Base-by-base conservation (phyloP, 306 rosid species). In the Boehmeria nivea region DNA sequence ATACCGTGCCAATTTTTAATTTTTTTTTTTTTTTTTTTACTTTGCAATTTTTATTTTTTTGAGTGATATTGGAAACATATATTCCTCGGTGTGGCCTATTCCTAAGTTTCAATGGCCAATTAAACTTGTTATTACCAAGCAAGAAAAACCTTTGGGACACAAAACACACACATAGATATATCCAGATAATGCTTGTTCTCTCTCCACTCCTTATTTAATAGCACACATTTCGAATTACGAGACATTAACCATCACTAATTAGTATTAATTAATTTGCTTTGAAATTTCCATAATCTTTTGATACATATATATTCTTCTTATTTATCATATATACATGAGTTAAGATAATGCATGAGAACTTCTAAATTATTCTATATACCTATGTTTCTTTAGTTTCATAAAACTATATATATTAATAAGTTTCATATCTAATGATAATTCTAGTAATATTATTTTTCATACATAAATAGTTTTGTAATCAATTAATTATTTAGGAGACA, bases 31-130 rank as follows among this genome's bases (percentile, higher is more conserved):
- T 42, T 10, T 11, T 21, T 6, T 46, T 46, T 46, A 14, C 7
- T 45, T 42, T n/a, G n/a, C n/a, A n/a, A 45, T 21, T 49, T 49
- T 50, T 25, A 24, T 20, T 56, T 44, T 34, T 43, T 43, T 44
- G n/a, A 60, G 60, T 70, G 71, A 11, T n/a, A n/a, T 67, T 46
- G 70, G 70, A 61, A 61, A 66, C 70, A 61, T 70, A 70, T 54
- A 70, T 70, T 71, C 57, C 68, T 48, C 50, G 24, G 66, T 45
- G 58, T 71, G 51, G 57, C 34, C 56, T 17, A 36, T 24, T 19
- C 11, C 31, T 36, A 58, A 60, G 42, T 12, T 63, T 63, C 60
- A 54, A 54, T 33, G 43, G 28, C 40, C 22, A 34, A 43, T 42
- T 51, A 46, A 46, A 16, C 23, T 46, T 46, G 5, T 43, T 43